Conservation (phyloP, 192 early-diverging fungal genomes). For the Thoreauomyces humboldtii region DNA sequence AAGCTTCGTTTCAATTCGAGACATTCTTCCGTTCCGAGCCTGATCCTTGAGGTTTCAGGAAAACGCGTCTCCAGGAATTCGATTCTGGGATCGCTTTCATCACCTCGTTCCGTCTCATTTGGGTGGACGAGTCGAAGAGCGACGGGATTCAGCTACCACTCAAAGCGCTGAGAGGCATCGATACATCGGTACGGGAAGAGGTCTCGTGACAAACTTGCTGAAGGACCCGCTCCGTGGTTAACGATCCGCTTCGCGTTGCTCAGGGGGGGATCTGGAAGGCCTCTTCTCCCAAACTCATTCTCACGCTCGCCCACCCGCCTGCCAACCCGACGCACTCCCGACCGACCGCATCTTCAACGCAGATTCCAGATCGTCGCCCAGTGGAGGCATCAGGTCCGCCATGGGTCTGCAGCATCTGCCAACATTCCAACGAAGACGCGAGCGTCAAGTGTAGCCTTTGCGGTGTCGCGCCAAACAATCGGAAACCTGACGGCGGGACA, state of each 20-base stretch:
- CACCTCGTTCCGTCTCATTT: slow-evolving; percentile 75
- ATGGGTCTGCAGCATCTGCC: slow-evolving; percentile 41
- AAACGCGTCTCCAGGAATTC: slow-evolving; percentile 56
- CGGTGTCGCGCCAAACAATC: no score
- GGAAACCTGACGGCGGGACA: no score
- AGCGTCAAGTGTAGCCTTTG: slow-evolving; percentile 50
- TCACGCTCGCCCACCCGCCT: slow-evolving; percentile 37
- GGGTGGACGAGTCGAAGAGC: slow-evolving; percentile 57
- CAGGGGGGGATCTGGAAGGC: slow-evolving; percentile 33
- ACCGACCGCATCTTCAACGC: no score
- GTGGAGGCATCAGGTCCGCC: neutral
- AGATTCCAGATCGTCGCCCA: no score
- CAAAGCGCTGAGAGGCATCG: slow-evolving; percentile 5
- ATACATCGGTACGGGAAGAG: slow-evolving; percentile 10
- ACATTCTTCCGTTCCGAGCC: neutral
- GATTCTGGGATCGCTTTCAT: slow-evolving; percentile 74
- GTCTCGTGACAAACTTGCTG: no score
- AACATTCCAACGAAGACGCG: slow-evolving; percentile 3
- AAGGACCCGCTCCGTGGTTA: no score
- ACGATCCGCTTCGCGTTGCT: no score
- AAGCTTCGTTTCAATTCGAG: neutral
- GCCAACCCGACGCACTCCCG: no score
- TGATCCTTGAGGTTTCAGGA: slow-evolving; percentile 36
- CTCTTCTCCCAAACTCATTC: slow-evolving; percentile 66
- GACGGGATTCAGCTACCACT: slow-evolving; percentile 20